Conservation (phyloP, 1,139 yeast species). For the Yamadazyma dushanensis region DNA sequence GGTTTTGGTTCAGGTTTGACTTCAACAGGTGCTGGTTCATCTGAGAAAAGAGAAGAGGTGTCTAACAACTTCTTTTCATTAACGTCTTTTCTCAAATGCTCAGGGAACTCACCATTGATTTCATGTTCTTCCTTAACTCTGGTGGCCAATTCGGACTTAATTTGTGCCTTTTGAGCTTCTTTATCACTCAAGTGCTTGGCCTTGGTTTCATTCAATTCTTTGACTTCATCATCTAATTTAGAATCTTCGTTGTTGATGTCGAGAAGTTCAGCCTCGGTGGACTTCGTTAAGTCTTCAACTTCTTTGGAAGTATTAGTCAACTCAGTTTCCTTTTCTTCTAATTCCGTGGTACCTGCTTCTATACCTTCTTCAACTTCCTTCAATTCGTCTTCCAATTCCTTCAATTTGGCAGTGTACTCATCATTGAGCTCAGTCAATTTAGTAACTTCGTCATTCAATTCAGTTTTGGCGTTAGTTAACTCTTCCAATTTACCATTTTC, state of each 20-base stretch:
- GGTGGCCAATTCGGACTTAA: slow-evolving; percentile 31
- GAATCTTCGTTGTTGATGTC: slow-evolving; percentile 26
- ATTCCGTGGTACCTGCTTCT: slow-evolving; percentile 32
- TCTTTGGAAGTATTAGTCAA: slow-evolving; percentile 36
- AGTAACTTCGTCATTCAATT: slow-evolving; percentile 35
- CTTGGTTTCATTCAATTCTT: slow-evolving; percentile 30
- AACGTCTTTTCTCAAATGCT: slow-evolving; percentile 47
- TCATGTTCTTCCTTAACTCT: slow-evolving; percentile 43
- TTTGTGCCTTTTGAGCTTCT: slow-evolving; percentile 33
- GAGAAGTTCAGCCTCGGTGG: slow-evolving; percentile 25
- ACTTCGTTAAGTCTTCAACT: slow-evolving; percentile 29
- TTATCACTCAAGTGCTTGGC: slow-evolving; percentile 30
- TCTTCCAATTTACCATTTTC: slow-evolving; percentile 42
- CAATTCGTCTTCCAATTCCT: slow-evolving; percentile 37
- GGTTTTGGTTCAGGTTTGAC: slow-evolving; percentile 11
- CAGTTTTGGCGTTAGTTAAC: slow-evolving; percentile 39
- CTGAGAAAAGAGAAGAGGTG: slow-evolving; percentile 41
- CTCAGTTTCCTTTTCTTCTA: slow-evolving; percentile 29
- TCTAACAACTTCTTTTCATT: slow-evolving; percentile 42
- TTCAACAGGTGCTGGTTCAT: slow-evolving; percentile 19
- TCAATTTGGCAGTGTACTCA: slow-evolving; percentile 35
- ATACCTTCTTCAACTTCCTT: slow-evolving; percentile 40
- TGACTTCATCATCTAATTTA: slow-evolving; percentile 34
- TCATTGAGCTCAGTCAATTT: slow-evolving; percentile 31
- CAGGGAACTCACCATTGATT: slow-evolving; percentile 53